Base-by-base conservation (phyloP, 805 yeast species). In the Suhomyces pyralidae region DNA sequence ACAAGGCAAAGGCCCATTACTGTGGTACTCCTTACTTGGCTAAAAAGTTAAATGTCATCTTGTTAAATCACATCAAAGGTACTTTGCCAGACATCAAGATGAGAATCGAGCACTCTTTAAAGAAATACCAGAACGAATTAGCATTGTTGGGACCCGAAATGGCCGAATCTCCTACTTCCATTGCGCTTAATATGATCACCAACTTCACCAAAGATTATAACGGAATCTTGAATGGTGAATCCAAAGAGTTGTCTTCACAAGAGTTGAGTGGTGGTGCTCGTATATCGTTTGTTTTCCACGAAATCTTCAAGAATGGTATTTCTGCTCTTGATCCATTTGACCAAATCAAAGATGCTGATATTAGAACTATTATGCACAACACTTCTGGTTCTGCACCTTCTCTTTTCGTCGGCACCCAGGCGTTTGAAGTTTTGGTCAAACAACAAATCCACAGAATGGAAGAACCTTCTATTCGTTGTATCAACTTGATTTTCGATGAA, bases 1-100 rank as follows among this genome's bases (percentile, higher is more conserved):
- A 94, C 73, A 82, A 90, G 61, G 86, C 94, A 30, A 94, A 93
- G 68, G 93, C 97, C 7, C 96, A 90, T 65, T 93, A 85, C 74
- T 94, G 99, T 73, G 99, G 99, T 70, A 94, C 99, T n/a, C 97
- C 97, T 40, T 94, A 87, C 70, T 78, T 94, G 66, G 97, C 98
- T 49, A 88, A 90, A 68, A 90, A 91, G 71, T 81, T 94, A 65
- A 94, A 90, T 71, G 84, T 87, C 43, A 90, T 94, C 61, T 80
- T 94, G 62, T 79, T 90, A 73, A 90, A 86, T 66, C 99, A 94
- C 73, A 94, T 94, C 70, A 57, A 57, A 53, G 53, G 60, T 30
- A 65, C 69, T 6, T 68, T 75, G 66, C 99, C 99, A 15, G 98
- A 94, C 60, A 94, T 94, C 63, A 94, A 91, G 72, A 81, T 88